Evolutionary conservation across 208 protist species (phyloP), one percentile per base, ranked within the genome.

Genomic region (Lotmaria passim): DNA sequence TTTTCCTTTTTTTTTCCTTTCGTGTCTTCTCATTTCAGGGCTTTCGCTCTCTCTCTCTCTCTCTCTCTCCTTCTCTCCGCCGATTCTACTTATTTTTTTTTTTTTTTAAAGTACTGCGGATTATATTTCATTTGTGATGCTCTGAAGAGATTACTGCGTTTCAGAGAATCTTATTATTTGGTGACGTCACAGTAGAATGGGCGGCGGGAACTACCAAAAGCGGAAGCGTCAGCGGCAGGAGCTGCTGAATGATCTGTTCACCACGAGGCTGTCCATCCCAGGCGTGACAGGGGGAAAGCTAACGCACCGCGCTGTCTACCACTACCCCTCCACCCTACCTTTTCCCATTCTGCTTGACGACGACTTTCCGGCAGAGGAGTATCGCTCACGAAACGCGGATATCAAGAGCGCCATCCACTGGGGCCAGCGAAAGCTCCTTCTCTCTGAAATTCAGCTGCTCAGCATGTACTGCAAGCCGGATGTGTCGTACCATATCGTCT

Each of bases 361-460:
- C 53, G 70, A 69, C 39, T 94, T 97, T 52, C 93, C 93, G 10
- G 59, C 62, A 1, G 85, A 95, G 82, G 38, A 53, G 51, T 98
- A 98, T 66, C 82, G 83, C 7, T 94, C 91, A 4, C 86, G 96
- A 33, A 85, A 82, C 61, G 57, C 50, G 4, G 87, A 97, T 39
- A 73, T 90, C 26, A 98, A 98, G 78, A 94, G 86, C 15, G 82
- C 93, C 8, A 83, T 96, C 21, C 97, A 99, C 78, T 99, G 97
- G 96, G 97, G 97, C 3, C 97, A 99, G 86, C 85, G 97, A 10
- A 98, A 99, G 78, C 79, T 98, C 0, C 75, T 99, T 10, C 68
- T 99, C 14, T 98, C 94, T 6, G 97, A 98, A 74, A 94, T 99
- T 41, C 96, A 98, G 80, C 87, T 99, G 39, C 82, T 99, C 10